Base-by-base conservation (phyloP, 192 early-diverging fungal genomes). In the Dimargaris cristalligena region DNA sequence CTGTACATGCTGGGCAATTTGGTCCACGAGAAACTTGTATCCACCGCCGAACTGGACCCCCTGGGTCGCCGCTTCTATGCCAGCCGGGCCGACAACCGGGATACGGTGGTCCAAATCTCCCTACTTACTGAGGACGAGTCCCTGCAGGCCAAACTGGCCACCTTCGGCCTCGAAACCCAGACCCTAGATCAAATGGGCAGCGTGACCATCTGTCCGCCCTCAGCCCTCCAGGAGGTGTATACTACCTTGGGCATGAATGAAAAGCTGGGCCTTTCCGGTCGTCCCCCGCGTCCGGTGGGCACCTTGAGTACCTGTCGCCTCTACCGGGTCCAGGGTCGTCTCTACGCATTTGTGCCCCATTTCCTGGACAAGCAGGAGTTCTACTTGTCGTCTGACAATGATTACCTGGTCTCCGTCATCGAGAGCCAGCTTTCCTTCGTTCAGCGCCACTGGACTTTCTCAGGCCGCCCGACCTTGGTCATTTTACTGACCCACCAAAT, bases 351-450 rank as follows among this genome's bases (percentile, higher is more conserved):
- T 60, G 78, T 85, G 0, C 89, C 89, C 32, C 80, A 89, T 48
- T 92, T 92, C 62, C 84, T 92, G 83, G 86, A 92, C 61, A 79
- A 74, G 50, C 85, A 87, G 58, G 82, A 90, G 62, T 92, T 87
- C 64, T 92, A 92, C 60, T 72, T 90, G n/a, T 85, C 81, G 18
- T 80, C 79, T 33, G 89, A 92, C 69, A 81, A 82, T n/a, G 84
- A 90, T 61, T 89, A 88, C 50, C 59, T 92, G 44, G 80, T 92
- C 9, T 82, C 79, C 33, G 63, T 80, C 25, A 79, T 92, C 63
- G 84, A 87, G 62, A 81, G 78, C 59, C 86, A 89, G 59, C 57
- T 92, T 34, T 69, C 74, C 14, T 90, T 89, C 61, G 78, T 88
- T 25, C 71, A 79, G 38, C 77, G 81, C 57, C 76, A 89, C 59